A percentile compares a stretch with the other conserved stretches of the same genome.
Conservation (phyloP, 345 rosid species). For the Acer saccharum region DNA sequence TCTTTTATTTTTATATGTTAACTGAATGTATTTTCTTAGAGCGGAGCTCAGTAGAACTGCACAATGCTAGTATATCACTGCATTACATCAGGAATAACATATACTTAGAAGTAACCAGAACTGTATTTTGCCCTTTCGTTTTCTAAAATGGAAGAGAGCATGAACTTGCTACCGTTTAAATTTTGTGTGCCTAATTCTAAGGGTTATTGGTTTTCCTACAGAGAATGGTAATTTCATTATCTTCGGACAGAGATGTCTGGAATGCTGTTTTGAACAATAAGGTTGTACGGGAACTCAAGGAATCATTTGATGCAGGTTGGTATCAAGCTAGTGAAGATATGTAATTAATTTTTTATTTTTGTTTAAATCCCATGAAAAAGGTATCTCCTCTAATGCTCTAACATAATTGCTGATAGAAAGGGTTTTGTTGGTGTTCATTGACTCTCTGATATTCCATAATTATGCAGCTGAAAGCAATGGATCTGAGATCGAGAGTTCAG, state of each 20-base stretch:
- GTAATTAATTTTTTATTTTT: background rate
- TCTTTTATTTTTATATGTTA: background rate
- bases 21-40: background rate
- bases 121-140: background rate
- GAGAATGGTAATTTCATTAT: slow-evolving; percentile 82
- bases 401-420: too few relatives aligned
- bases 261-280: slow-evolving; percentile 82
- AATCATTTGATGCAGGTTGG: slow-evolving; percentile 55
- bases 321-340: slow-evolving; percentile 16
- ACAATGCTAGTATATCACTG: background rate
- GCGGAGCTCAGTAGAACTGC: background rate
- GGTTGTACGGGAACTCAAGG: slow-evolving; percentile 71
- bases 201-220: slow-evolving; percentile 17
- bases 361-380: too few relatives aligned
- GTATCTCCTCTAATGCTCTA: too few relatives aligned
- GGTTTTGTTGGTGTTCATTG: too few relatives aligned
- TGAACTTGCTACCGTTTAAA: background rate
- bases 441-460: background rate
- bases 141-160: background rate
- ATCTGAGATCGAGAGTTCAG: slow-evolving; percentile 27
- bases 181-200: background rate
- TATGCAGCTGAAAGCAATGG: slow-evolving; percentile 35
- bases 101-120: background rate
- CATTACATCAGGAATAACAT: background rate
- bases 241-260: slow-evolving; percentile 88